Conservation (phyloP, 805 yeast genomes). For the Lipomyces spencermartinsiae region DNA sequence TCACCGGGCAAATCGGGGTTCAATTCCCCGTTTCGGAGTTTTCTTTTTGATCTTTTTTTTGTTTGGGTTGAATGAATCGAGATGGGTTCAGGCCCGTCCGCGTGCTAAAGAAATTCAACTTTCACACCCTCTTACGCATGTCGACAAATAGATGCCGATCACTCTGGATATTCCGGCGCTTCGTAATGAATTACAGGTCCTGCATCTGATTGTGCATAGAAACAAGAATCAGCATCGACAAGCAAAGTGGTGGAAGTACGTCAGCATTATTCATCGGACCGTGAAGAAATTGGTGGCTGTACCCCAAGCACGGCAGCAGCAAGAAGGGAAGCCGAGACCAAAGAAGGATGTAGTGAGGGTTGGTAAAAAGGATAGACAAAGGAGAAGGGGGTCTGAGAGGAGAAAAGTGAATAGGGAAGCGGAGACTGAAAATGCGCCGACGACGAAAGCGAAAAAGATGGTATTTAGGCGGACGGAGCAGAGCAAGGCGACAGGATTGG, state of each 20-base stretch:
- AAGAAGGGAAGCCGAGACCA: not conserved
- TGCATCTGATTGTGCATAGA: constrained; percentile 71
- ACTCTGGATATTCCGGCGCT: constrained; percentile 36
- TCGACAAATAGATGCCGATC: not conserved
- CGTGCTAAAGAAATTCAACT: too few relatives aligned
- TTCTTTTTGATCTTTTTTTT: not conserved
- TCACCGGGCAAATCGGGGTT: constrained; percentile 14
- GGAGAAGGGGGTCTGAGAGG: not conserved
- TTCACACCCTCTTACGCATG: not conserved
- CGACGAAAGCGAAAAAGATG: not conserved
- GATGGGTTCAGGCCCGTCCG: not conserved
- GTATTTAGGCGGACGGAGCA: not conserved
- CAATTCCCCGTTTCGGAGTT: constrained; percentile 12
- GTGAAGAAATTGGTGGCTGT: constrained; percentile 13
- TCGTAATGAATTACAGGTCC: constrained; percentile 59
- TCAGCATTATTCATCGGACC: constrained; percentile 65
- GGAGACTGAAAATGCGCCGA: not conserved
- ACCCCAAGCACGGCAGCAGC: not conserved
- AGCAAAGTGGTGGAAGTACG: constrained; percentile 76
- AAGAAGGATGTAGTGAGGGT: too few relatives aligned
- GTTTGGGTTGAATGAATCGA: not conserved
- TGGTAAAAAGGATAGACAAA: not conserved
- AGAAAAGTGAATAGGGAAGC: not conserved
- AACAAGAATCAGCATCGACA: constrained; percentile 77
- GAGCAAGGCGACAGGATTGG: not conserved